These are phyloP conservation scores for Cladobotryum mycophilum DNA, from an alignment of 2,329 filamentous ascomycete genomes.

Conservation along the genomic window DNA sequence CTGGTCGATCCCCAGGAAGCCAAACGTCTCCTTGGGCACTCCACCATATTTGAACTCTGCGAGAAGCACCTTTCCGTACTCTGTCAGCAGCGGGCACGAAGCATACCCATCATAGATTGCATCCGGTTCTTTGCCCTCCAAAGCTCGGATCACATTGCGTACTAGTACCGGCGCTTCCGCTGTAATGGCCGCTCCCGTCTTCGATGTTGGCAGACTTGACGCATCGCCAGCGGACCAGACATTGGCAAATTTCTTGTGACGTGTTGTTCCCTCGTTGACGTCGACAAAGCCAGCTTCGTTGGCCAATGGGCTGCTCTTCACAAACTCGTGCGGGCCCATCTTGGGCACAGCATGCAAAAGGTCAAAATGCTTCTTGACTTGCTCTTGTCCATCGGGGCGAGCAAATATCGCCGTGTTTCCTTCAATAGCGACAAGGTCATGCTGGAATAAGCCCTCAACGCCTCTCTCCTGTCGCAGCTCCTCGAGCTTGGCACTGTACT, in stretches of 20 bases:
- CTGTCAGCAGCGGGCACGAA: constrained; percentile 47
- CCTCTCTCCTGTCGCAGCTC: constrained; percentile 46
- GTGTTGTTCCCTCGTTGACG: constrained; percentile 46
- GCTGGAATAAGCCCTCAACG: constrained; percentile 53
- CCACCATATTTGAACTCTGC: constrained; percentile 62
- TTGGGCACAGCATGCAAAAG: constrained; percentile 53
- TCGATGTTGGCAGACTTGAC: constrained; percentile 52
- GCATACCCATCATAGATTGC: constrained; percentile 49
- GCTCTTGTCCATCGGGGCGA: constrained; percentile 34
- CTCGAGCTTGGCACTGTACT: constrained; percentile 50
- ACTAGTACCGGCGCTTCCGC: constrained; percentile 46
- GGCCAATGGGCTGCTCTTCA: constrained; percentile 47
- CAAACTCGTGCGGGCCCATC: constrained; percentile 50
- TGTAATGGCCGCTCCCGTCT: constrained; percentile 49
- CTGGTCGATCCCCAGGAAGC: constrained; percentile 52
- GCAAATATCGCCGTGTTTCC: constrained; percentile 48
- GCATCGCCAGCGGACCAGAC: constrained; percentile 56
- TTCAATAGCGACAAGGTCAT: constrained; percentile 48
- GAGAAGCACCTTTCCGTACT: constrained; percentile 57
- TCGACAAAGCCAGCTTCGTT: constrained; percentile 53
- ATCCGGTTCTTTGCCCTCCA: constrained; percentile 40
- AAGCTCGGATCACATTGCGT: constrained; percentile 36
- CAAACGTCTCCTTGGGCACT: constrained; percentile 57
- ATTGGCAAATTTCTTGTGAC: constrained; percentile 48
- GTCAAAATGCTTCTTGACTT: constrained; percentile 44